These are phyloP conservation scores for Calonectria naviculata DNA, from an alignment of 2,329 filamentous ascomycete genomes.

Conservation along the genomic window DNA sequence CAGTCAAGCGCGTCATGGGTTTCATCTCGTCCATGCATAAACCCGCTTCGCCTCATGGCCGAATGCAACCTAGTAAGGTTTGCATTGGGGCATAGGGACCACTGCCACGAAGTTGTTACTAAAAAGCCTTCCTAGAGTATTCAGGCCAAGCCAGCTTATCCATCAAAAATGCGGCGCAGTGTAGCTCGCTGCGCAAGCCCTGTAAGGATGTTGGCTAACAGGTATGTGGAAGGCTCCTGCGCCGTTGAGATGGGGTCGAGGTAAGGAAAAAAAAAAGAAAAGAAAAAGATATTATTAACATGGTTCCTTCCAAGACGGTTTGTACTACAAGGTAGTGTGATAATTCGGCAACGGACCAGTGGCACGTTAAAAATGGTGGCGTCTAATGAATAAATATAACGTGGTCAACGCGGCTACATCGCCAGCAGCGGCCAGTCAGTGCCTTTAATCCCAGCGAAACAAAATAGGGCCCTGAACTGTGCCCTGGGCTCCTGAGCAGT, in stretches of 20 bases:
- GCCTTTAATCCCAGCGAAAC: background rate
- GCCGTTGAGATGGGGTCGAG: background rate
- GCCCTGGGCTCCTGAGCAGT: background rate
- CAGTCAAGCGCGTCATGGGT: slow-evolving; percentile 16
- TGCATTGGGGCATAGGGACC: background rate
- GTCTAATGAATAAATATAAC: background rate
- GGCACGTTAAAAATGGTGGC: background rate
- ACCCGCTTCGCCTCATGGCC: background rate
- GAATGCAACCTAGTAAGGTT: background rate
- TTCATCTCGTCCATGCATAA: slow-evolving; percentile 14
- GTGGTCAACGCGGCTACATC: background rate
- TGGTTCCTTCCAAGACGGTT: no score
- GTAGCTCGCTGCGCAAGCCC: background rate
- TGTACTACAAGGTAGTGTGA: no score
- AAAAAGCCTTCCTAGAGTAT: background rate
- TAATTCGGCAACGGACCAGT: no score
- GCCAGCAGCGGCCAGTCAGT: background rate
- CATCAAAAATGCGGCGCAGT: background rate
- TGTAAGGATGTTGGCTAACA: background rate
- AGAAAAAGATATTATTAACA: no score
- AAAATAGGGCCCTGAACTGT: background rate
- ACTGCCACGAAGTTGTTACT: background rate
- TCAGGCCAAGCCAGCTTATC: background rate
- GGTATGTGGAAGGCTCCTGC: background rate
- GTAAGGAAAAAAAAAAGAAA: background rate